phyloP scores from a whole-genome alignment of 371 early-diverging fungal genomes.

The Mucor sp. region DNA sequence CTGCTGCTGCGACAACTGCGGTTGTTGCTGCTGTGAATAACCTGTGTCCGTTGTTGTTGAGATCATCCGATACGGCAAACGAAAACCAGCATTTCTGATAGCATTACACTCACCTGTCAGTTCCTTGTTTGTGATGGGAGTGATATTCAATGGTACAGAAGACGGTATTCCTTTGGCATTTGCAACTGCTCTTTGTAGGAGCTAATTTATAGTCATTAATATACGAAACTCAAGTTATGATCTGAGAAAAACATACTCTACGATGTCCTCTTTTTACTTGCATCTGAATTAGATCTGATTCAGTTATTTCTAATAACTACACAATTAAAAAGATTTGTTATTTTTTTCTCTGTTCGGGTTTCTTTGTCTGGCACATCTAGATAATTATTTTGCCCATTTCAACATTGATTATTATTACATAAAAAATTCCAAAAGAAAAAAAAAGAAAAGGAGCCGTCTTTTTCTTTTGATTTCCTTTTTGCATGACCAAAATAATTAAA shows the following conservation, averaged over 20 bases:
- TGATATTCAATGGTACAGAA: slow-evolving; percentile 24
- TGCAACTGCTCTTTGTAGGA: slow-evolving; percentile 42
- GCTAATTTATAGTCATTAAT: slow-evolving; percentile 13
- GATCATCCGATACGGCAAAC: not conserved
- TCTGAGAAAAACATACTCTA: slow-evolving; percentile 34
- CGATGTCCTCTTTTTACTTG: slow-evolving; percentile 56
- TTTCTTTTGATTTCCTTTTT: slow-evolving; percentile 5
- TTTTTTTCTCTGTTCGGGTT: not conserved
- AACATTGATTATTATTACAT: not conserved
- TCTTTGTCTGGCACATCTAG: not conserved
- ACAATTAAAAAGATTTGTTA: slow-evolving; percentile 5
- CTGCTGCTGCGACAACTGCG: not conserved
- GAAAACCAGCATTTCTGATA: not conserved
- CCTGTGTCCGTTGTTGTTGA: slow-evolving; percentile 3
- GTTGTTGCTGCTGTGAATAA: not conserved
- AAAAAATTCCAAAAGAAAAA: not conserved
- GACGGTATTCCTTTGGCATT: slow-evolving; percentile 36
- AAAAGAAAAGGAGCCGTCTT: not conserved
- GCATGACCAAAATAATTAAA: slow-evolving; percentile 3
- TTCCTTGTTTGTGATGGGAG: slow-evolving; percentile 4
- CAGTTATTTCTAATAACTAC: slow-evolving; percentile 52
- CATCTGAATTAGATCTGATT: slow-evolving; percentile 52
- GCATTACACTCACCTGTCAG: slow-evolving; percentile 1
- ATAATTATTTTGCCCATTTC: slow-evolving; percentile 3
- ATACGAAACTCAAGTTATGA: not conserved